These are phyloP conservation scores for Hibiscus mutabilis DNA, from an alignment of 345 rosid species.

Conservation along the genomic window DNA sequence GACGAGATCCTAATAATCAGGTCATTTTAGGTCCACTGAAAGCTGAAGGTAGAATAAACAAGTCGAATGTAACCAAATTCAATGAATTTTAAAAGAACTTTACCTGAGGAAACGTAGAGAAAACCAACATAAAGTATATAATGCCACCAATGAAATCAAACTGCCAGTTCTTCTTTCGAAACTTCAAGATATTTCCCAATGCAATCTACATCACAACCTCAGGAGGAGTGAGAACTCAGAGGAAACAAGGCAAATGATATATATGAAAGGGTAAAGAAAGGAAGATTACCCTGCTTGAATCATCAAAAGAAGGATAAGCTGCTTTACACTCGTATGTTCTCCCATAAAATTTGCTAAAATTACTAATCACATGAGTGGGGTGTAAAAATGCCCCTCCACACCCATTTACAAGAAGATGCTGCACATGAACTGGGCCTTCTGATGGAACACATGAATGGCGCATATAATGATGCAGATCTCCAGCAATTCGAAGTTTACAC, in stretches of 20 bases:
- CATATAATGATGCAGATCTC: conserved; percentile 98
- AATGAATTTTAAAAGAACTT: conserved; percentile 17
- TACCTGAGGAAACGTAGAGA: conserved; percentile 94
- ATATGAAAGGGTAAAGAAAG: conserved; percentile 6
- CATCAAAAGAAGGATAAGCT: conserved; percentile 91
- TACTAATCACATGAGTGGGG: conserved; percentile 91
- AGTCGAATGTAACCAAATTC: conserved; percentile 3
- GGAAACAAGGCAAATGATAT: conserved; percentile 12
- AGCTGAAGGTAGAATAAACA: conserved; percentile 6
- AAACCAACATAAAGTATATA: conserved; percentile 80
- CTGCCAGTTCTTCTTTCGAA: conserved; percentile 98
- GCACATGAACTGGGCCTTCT: conserved; percentile 65
- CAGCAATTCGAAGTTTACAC: conserved; percentile 91
- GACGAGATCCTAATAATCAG: neutral
- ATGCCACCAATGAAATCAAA: conserved; percentile 97
- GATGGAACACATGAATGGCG: conserved; percentile 81
- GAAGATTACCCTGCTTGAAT: conserved; percentile 81
- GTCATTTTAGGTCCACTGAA: neutral
- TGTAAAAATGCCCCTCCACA: conserved; percentile 98
- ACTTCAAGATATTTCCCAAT: conserved; percentile 96
- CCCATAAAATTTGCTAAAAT: conserved; percentile 58
- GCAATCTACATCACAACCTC: conserved; percentile 66
- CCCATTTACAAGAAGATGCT: conserved; percentile 92
- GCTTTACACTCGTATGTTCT: conserved; percentile 67
- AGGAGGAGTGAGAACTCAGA: conserved; percentile 11